phyloP scores from a whole-genome alignment of 2,329 filamentous ascomycete genomes.

The Claviceps pusilla region DNA sequence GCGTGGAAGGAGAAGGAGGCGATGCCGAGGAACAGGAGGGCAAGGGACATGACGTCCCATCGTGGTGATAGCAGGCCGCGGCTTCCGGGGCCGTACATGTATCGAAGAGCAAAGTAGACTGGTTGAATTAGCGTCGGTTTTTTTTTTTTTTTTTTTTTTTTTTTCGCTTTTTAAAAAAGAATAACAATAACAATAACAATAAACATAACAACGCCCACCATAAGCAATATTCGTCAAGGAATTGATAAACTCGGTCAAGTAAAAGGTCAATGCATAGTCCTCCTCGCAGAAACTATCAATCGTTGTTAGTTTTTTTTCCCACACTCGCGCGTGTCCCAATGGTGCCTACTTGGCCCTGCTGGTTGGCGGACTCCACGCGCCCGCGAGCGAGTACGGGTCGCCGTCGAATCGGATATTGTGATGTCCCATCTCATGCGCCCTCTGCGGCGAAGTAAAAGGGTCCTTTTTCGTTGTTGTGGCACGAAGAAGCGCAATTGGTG shows the following conservation, averaged over 20 bases:
- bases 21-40: slow-evolving; percentile 26
- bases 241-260: slow-evolving; percentile 30
- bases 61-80: slow-evolving; percentile 17
- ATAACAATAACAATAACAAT: too few species aligned
- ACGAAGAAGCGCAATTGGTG: background rate
- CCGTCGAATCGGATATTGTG: slow-evolving; percentile 23
- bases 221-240: slow-evolving; percentile 26
- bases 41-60: slow-evolving; percentile 26
- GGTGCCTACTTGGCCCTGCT: slow-evolving; percentile 23
- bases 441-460: background rate
- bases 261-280: slow-evolving; percentile 32
- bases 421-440: slow-evolving; percentile 14
- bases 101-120: slow-evolving; percentile 28
- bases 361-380: slow-evolving; percentile 24
- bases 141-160: background rate
- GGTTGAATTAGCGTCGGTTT: background rate
- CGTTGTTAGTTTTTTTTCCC: background rate
- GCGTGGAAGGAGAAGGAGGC: slow-evolving; percentile 30
- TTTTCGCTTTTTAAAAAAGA: background rate
- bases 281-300: slow-evolving; percentile 25
- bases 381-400: slow-evolving; percentile 18
- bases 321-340: too few species aligned
- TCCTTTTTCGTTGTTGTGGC: background rate
- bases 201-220: slow-evolving; percentile 23
- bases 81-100: slow-evolving; percentile 20